Evolutionary conservation across 169 alveolate genomes (phyloP).

Genomic region (Eimeria praecox): DNA sequence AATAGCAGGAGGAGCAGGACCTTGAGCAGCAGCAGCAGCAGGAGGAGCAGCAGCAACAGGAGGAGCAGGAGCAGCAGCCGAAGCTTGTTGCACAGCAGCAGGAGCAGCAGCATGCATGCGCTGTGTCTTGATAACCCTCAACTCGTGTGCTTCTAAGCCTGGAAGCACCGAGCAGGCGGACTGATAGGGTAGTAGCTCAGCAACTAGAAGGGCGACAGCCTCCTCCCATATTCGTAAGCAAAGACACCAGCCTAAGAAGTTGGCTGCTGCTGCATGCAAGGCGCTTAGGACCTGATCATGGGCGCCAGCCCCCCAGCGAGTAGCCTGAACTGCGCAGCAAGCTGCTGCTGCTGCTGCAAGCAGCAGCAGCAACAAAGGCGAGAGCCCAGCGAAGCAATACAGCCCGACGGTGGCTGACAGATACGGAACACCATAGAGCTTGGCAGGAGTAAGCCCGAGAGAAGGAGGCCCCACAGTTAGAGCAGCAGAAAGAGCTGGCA

Average conservation of each 20-base stretch:
- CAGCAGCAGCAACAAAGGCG: slow-evolving; percentile 53
- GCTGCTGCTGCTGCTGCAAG: slow-evolving; percentile 41
- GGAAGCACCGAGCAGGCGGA: slow-evolving; percentile 34
- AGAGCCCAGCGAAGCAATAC: slow-evolving; percentile 39
- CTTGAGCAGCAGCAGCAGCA: background rate
- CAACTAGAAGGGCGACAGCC: slow-evolving; percentile 45
- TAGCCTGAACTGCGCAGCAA: slow-evolving; percentile 37
- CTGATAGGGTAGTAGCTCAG: slow-evolving; percentile 68
- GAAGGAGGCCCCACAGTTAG: slow-evolving; percentile 42
- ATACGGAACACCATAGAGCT: slow-evolving; percentile 54
- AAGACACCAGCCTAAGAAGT: slow-evolving; percentile 65
- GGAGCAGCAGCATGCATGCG: background rate
- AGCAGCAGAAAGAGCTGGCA: slow-evolving; percentile 42
- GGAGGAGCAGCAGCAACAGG: background rate
- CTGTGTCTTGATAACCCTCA: background rate
- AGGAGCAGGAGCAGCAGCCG: slow-evolving; percentile 28
- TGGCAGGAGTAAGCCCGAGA: slow-evolving; percentile 25
- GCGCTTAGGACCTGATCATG: slow-evolving; percentile 37
- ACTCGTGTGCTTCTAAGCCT: slow-evolving; percentile 37
- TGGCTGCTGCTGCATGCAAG: slow-evolving; percentile 68
- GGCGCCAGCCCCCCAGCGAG: slow-evolving; percentile 55
- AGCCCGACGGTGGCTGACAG: slow-evolving; percentile 47
- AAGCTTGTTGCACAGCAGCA: slow-evolving; percentile 51
- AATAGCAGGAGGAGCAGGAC: background rate
- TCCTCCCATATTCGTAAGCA: slow-evolving; percentile 55